phyloP scores from a whole-genome alignment of 352 stramenopile genomes.

The Chrysophaeum taylorii region DNA sequence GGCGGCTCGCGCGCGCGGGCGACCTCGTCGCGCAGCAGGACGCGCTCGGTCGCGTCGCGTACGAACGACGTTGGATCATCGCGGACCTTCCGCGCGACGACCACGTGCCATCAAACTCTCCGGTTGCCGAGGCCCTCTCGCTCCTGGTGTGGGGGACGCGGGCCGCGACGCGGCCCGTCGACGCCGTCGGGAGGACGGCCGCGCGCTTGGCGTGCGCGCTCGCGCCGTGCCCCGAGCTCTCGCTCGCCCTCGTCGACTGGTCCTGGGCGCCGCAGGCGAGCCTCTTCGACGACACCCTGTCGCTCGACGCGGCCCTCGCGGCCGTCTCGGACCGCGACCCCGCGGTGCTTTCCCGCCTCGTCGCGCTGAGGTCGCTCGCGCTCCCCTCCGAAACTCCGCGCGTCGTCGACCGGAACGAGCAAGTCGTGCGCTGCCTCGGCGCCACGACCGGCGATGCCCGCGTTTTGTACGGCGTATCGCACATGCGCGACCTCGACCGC shows the following conservation, averaged over 20 bases:
- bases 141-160: no score
- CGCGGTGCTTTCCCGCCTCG: neutral
- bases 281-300: neutral
- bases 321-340: neutral
- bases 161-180: neutral
- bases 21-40: neutral
- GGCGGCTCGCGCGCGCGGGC: neutral
- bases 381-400: neutral
- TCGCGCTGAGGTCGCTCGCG: neutral
- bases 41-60: neutral
- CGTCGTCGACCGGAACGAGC: neutral
- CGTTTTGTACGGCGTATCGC: constrained; percentile 3
- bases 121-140: neutral
- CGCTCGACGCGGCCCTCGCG: neutral
- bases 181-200: neutral
- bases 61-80: neutral
- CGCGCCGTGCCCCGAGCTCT: neutral
- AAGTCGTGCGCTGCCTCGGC: neutral
- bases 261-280: neutral
- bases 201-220: neutral
- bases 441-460: neutral
- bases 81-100: neutral
- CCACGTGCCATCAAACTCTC: neutral
- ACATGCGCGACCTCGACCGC: constrained; percentile 9
- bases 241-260: neutral